Evolutionary conservation across 1,139 yeast species (phyloP).

Genomic region (Sugiyamaella sp.): DNA sequence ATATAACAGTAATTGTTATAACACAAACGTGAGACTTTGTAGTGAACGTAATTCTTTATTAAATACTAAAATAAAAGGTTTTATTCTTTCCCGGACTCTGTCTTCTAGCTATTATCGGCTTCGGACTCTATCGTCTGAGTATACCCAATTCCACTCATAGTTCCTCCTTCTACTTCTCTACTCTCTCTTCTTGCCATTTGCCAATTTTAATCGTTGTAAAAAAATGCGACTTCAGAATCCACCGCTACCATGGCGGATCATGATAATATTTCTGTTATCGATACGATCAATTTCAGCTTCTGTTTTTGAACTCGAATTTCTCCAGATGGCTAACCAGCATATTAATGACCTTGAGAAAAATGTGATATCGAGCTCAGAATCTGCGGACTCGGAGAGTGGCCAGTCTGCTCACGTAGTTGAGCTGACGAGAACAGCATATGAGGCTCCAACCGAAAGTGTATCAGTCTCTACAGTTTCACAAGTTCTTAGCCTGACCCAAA

Average conservation of each 20-base stretch:
- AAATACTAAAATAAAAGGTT: too few species aligned
- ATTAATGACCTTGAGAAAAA: neutral
- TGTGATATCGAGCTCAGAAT: neutral
- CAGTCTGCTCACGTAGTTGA: conserved; percentile 1
- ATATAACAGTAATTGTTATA: too few species aligned
- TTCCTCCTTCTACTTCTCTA: neutral
- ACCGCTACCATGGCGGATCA: neutral
- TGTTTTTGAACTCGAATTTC: conserved; percentile 13
- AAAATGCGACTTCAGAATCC: neutral
- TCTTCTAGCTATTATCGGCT: too few species aligned
- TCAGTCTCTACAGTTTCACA: neutral
- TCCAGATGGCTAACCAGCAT: conserved; percentile 17
- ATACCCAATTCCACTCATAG: neutral
- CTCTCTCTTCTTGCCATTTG: neutral
- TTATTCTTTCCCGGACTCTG: too few species aligned
- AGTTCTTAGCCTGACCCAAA: neutral
- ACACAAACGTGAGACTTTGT: too few species aligned
- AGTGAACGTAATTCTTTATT: too few species aligned
- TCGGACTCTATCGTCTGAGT: neutral
- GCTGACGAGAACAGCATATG: conserved; percentile 12
- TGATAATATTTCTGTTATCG: neutral
- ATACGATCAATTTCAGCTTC: conserved; percentile 7
- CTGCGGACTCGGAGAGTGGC: neutral
- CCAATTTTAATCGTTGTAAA: neutral
- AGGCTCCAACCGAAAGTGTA: neutral